Evolutionary conservation across 768 basidiomycete species (phyloP).

Genomic region (Dendrothele bispora): DNA sequence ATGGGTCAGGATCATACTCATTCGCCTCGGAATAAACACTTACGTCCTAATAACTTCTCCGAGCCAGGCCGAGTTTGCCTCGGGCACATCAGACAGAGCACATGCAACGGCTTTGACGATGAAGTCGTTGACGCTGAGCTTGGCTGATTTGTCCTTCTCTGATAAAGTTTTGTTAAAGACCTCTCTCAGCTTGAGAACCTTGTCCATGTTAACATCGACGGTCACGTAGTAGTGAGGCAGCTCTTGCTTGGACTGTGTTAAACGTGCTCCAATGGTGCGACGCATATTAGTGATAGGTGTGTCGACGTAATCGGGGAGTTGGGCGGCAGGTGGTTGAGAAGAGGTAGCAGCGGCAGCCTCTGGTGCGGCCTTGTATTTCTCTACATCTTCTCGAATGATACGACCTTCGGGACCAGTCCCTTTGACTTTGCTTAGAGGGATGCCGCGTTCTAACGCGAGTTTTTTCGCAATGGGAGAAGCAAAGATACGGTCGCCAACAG

Average conservation of each 20-base stretch:
- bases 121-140: slow-evolving; percentile 98
- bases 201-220: slow-evolving; percentile 94
- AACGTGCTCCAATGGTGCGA: slow-evolving; percentile 85
- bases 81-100: slow-evolving; percentile 92
- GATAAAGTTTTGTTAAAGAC: slow-evolving; percentile 90
- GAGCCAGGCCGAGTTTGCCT: slow-evolving; percentile 97
- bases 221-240: slow-evolving; percentile 98
- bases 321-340: slow-evolving; percentile 47
- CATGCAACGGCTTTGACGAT: slow-evolving; percentile 92
- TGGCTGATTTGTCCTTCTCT: slow-evolving; percentile 87
- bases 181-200: slow-evolving; percentile 88
- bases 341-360: slow-evolving; percentile 43
- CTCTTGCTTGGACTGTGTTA: slow-evolving; percentile 91
- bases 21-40: slow-evolving; percentile 29
- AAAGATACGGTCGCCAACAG: slow-evolving; percentile 81
- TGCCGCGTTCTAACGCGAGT: slow-evolving; percentile 90
- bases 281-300: slow-evolving; percentile 94
- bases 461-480: slow-evolving; percentile 96
- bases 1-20: slow-evolving; percentile 5
- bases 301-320: slow-evolving; percentile 78
- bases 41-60: slow-evolving; percentile 95
- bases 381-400: slow-evolving; percentile 92
- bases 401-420: slow-evolving; percentile 93
- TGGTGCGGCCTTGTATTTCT: slow-evolving; percentile 72
- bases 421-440: slow-evolving; percentile 87